Base-by-base conservation (phyloP, 345 rosid species). In the Eucalyptus polybractea region DNA sequence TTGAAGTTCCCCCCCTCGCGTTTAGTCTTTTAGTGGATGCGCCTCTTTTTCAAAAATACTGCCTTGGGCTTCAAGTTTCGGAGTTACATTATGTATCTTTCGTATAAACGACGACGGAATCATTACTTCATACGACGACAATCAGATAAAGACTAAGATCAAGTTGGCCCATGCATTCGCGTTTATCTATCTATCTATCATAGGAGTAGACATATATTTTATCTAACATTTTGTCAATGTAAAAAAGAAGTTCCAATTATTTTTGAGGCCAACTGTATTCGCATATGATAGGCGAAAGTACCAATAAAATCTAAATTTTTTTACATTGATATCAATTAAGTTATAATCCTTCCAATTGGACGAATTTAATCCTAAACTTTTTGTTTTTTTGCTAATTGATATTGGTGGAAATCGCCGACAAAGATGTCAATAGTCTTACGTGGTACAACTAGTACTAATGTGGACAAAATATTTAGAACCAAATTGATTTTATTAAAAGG, bases 361-460 rank as follows among this genome's bases (percentile, higher is more conserved):
- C 0, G 6, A 56, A 56, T 56, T 56, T 56, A 56, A 56, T 56
- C 0, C 1, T 56, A 10, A 56, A 56, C 1, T 9, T 56, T 24
- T 56, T 56, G 27, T 1, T 22, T 56, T 24, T 56, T 22, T 10
- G 9, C 62, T 24, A 24, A 24, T 56, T 56, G 13, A 10, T 56
- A 24, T 10, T 56, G 62, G 29, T 4, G 6, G 29, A 5, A 56
- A 56, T 56, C 2, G 2, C 13, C 0, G 6, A 56, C 13, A 56
- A 22, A 56, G 3, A 56, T 24, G 13, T 25, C 6, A 1, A 3
- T 22, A 3, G 29, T 24, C 12, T 24, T 4, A 24, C 6, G 1
- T 56, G 62, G 2, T 10, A 56, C 2, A 5, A 56, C 2, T 3
- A 10, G 0, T 22, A 1, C 0, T 24, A 25, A 56, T 22, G 6